Evolutionary conservation across 2,329 filamentous ascomycete species (phyloP).

Genomic region (Fusarium sp.): DNA sequence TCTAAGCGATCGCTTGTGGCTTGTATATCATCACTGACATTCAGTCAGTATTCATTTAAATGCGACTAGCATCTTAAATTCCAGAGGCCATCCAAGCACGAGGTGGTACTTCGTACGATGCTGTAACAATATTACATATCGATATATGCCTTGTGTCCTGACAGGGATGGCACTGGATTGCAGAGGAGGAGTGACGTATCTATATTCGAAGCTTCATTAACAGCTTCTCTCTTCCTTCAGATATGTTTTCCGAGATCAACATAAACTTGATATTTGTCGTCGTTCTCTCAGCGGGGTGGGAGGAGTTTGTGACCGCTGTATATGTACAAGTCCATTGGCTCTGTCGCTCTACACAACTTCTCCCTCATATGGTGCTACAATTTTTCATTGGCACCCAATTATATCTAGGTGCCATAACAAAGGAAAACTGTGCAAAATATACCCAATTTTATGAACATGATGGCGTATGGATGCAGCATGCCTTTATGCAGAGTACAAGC

Average conservation of each 20-base stretch:
- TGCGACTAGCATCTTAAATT: rapidly evolving
- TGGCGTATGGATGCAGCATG: neutral
- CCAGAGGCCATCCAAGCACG: rapidly evolving
- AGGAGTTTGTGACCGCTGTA: neutral
- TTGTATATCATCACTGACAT: too few species aligned
- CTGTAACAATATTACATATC: neutral
- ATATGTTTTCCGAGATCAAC: rapidly evolving
- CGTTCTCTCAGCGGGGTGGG: rapidly evolving
- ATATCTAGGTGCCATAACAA: too few species aligned
- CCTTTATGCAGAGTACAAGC: neutral
- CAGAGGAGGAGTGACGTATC: rapidly evolving
- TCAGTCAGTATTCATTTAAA: neutral
- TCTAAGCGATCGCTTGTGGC: rapidly evolving
- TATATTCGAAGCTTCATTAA: neutral
- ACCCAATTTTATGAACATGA: too few species aligned
- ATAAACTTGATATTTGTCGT: rapidly evolving
- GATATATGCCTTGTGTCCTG: neutral
- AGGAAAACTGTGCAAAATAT: too few species aligned
- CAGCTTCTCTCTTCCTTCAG: rapidly evolving
- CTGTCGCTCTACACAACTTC: neutral
- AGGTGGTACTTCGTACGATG: rapidly evolving
- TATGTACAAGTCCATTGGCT: too few species aligned
- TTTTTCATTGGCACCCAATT: too few species aligned
- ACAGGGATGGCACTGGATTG: rapidly evolving
- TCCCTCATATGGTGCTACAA: rapidly evolving